Evolutionary conservation across 805 yeast species (phyloP), one percentile per base, ranked within the genome.

Genomic region (Hanseniaspora meyeri): DNA sequence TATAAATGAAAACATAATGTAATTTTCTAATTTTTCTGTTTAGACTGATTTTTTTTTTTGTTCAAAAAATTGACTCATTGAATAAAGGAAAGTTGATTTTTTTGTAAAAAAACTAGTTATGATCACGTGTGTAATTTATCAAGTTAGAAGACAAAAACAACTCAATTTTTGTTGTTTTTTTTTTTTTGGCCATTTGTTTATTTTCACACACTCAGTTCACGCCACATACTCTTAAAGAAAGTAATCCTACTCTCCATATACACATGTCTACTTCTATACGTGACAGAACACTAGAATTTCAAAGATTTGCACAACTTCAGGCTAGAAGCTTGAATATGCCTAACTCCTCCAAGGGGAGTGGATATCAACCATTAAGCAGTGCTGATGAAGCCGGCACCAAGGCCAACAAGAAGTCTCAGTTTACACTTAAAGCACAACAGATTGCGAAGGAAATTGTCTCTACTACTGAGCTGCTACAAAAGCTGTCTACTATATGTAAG

Each of bases 251-350:
- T 17, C 38, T 6, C 19, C 27, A 43, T 14, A 29, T 19, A 24
- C 3, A 24, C 9, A 39, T 45, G 46, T 38, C 57, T 36, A 32
- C 51, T 24, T 53, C 57, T 16, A 69, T 74, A 51, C 91, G 85
- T 66, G 95, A 91, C 70, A 76, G 98, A 62, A 91, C 97, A 9
- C 76, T 80, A 60, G 97, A 91, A 74, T 91, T 91, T 73, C 91
- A 89, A 62, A 90, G 89, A 65, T 88, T 96, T 66, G 96, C 91
- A 34, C 71, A 81, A 48, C 80, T 90, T 2, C 83, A 83, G 68
- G 82, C 83, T 65, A 80, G 80, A 62, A 78, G 14, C 19, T 29
- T 80, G 55, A 74, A 79, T 63, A 75, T 78, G 14, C 6, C 38
- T 20, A 12, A 24, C 27, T 24, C 46, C 16, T 27, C 48, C 24